Base-by-base conservation (phyloP, 1,284 basidiomycete species). In the Heterobasidion irregulare region DNA sequence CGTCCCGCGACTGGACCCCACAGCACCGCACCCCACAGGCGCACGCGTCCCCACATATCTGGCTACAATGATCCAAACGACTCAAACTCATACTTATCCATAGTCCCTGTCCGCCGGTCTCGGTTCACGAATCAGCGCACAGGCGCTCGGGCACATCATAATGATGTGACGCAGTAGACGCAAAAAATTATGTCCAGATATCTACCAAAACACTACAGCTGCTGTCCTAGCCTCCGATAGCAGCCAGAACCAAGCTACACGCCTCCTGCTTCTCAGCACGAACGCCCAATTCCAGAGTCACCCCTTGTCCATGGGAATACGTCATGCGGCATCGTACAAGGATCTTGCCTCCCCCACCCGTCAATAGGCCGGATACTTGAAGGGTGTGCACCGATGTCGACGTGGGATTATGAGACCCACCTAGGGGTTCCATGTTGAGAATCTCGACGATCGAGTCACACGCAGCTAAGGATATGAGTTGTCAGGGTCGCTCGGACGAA, bases 281-380 rank as follows among this genome's bases (percentile, higher is more conserved):
- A n/a, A 97, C 94, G 16, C 81, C 80, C 53, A 99, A 74, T 75
- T 99, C 96, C 61, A 99, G 76, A 45, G 94, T 97, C n/a, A 99
- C 97, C 13, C 97, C 97, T 60, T 89, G 79, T 8, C 88, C 92
- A 56, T 85, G 77, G 51, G 91, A 86, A 72, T 84, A 98, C 18
- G 95, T 98, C 97, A 99, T 99, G 60, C 96, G 82, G 73, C 89
- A 92, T 58, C 94, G 83, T 36, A 88, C 94, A 57, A 99, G 79
- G 35, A 98, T 91, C 74, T 96, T 97, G 43, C 94, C 94, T 38
- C 89, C 92, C 38, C 93, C 94, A 51, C 93, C 93, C 34, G 80
- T 79, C 9, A 98, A 87, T 58, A 96, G 69, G 47, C 97, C 97
- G 13, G 93, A 90, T 50, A 99, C 72, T 66, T 96, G 94, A 60